Evolutionary conservation across 78 protist genomes (phyloP).

Genomic region (Dictyostelium discoideum): DNA sequence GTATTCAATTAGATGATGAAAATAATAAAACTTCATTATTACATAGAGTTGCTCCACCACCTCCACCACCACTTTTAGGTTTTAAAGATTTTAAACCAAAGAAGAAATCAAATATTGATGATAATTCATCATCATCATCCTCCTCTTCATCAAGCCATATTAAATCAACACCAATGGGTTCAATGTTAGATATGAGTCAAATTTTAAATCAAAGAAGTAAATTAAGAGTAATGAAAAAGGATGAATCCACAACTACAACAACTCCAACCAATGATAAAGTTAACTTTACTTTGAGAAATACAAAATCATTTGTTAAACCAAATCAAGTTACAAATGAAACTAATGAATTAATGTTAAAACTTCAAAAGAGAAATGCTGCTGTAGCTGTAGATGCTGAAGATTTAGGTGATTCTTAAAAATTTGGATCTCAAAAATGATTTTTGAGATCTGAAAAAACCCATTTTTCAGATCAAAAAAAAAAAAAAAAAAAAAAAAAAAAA

Average conservation of each 20-base stretch:
- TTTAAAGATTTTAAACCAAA: conserved; percentile 45
- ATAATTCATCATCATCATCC: neutral
- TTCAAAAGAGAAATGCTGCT: conserved; percentile 60
- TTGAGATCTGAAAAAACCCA: no score
- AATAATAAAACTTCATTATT: neutral
- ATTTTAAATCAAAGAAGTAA: conserved; percentile 46
- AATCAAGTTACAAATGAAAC: conserved; percentile 25
- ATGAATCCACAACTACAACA: neutral
- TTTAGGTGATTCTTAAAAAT: conserved; percentile 30
- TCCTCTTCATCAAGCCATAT: neutral
- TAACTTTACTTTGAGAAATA: conserved; percentile 12
- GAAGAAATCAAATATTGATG: neutral
- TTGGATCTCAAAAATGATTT: no score
- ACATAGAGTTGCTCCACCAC: conserved; percentile 63
- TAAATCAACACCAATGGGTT: neutral
- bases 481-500: neutral
- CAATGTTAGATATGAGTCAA: conserved; percentile 35
- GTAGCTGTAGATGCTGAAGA: conserved; percentile 38
- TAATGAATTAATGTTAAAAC: conserved; percentile 36
- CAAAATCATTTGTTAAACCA: neutral
- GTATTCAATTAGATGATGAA: neutral
- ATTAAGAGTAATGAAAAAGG: conserved; percentile 15
- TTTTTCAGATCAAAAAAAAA: no score
- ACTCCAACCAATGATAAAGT: neutral
- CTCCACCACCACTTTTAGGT: conserved; percentile 64